Percentiles rank a stretch among this genome's conserved stretches.
These are phyloP conservation scores for Fusarium keratoplasticum DNA, from an alignment of 2,329 filamentous ascomycete species.

Conservation along the genomic window DNA sequence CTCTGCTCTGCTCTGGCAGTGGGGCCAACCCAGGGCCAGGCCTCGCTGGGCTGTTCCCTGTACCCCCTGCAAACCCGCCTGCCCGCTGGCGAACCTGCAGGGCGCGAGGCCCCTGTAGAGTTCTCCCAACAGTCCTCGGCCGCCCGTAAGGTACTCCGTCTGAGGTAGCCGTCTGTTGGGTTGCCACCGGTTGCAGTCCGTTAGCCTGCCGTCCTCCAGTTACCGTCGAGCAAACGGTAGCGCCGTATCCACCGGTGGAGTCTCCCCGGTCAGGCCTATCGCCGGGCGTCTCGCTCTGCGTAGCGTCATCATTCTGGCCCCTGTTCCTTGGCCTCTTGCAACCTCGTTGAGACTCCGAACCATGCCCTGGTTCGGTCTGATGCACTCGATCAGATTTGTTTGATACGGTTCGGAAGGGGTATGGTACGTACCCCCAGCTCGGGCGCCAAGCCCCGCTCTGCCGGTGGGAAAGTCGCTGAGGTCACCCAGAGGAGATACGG, in stretches of 20 bases:
- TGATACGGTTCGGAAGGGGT: not conserved
- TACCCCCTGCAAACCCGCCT: not conserved
- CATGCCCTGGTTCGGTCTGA: not conserved
- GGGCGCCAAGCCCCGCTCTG: constrained; percentile 17
- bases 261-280: not conserved
- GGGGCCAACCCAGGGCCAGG: not conserved
- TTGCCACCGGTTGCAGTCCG: constrained; percentile 18
- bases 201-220: constrained; percentile 13
- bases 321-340: not conserved
- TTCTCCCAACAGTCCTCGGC: not conserved
- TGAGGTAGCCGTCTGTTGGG: not conserved
- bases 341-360: not conserved
- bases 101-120: constrained; percentile 7
- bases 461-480: constrained; percentile 16
- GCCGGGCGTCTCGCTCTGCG: not conserved
- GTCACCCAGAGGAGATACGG: constrained; percentile 14
- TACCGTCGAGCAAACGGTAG: constrained; percentile 31
- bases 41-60: not conserved
- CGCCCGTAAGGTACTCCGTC: not conserved
- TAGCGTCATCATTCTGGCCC: constrained; percentile 12
- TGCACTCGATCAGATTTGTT: not conserved
- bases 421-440: not conserved
- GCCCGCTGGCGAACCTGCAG: constrained; percentile 20
- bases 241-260: not conserved
- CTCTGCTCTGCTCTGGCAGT: constrained; percentile 8